Evolutionary conservation across 345 rosid genomes (phyloP), one percentile per base, ranked within the genome.

Genomic region (Acer negundo): DNA sequence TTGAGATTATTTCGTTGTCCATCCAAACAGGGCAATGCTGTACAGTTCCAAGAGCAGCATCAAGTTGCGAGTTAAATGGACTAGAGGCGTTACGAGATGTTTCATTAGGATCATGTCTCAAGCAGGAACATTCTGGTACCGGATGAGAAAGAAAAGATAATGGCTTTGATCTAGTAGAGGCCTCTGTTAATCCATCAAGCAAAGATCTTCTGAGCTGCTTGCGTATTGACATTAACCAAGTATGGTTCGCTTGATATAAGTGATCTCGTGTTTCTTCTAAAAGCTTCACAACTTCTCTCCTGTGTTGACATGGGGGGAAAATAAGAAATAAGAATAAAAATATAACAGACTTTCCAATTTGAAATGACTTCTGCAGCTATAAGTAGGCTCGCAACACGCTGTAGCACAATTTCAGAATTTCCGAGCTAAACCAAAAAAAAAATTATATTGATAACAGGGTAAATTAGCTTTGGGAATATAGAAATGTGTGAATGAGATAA

Each of bases 121-220:
- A 68, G 83, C 98, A 96, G 80, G 95, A 90, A 84, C 99, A 96
- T 85, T 96, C 98, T 0, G 97, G 99, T 61, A 88, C 87, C 0
- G 98, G 97, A 81, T 94, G 93, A 19, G 94, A 86, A 42, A 96
- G 92, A 80, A 94, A 94, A 68, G 97, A 81, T 15, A 64, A 77
- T 1, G 76, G 82, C 85, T 92, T 96, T 31, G 92, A 87, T 76
- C 67, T 86, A 28, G 75, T 77, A 0, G 91, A 89, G 22, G 97
- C 91, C 78, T 85, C 80, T 10, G 81, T 80, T 72, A 89, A 80
- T 72, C 99, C 92, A 76, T 94, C 92, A 7, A 90, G 86, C 79
- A 92, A 83, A 73, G 93, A 90, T 77, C 83, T 86, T 61, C 91
- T 85, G 53, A 96, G 78, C 82, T 91, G 95, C 79, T 83, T 90